phyloP scores from a whole-genome alignment of 2,329 filamentous ascomycete species.

The Acrocalymma vagum region DNA sequence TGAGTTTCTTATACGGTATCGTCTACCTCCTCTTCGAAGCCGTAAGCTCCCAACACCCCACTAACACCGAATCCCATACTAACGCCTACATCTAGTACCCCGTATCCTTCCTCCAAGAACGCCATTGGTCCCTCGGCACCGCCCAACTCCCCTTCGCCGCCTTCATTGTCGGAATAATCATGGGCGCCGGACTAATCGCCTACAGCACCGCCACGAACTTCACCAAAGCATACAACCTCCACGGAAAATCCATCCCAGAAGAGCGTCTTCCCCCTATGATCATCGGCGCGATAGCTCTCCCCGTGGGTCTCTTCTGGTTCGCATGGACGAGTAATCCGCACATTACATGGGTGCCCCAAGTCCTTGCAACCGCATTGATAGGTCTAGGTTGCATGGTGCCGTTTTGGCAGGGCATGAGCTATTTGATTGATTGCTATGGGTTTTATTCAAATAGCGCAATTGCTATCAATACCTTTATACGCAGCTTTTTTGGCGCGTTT shows the following conservation, averaged over 20 bases:
- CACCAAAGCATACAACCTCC: conserved; percentile 36
- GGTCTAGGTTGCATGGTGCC: conserved; percentile 80
- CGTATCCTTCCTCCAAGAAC: conserved; percentile 69
- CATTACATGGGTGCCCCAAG: conserved; percentile 64
- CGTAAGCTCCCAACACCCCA: conserved; percentile 20
- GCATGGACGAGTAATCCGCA: conserved; percentile 62
- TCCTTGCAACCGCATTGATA: conserved; percentile 65
- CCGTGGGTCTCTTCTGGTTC: conserved; percentile 68
- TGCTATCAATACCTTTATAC: conserved; percentile 60
- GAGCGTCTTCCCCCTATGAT: conserved; percentile 73
- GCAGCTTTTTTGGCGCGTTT: conserved; percentile 58
- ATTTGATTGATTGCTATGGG: conserved; percentile 73
- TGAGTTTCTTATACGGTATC: conserved; percentile 73
- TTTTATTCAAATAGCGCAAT: conserved; percentile 56
- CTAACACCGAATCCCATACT: conserved; percentile 40
- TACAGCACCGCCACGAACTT: conserved; percentile 44
- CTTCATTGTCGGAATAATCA: conserved; percentile 68
- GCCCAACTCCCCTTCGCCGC: conserved; percentile 71
- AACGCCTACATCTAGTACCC: conserved; percentile 59
- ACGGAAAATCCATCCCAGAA: conserved; percentile 64
- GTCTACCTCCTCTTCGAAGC: conserved; percentile 60
- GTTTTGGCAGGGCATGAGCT: conserved; percentile 86
- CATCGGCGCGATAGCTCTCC: conserved; percentile 65
- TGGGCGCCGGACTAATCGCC: conserved; percentile 52
- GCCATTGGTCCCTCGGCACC: conserved; percentile 70